These are phyloP conservation scores for Kwoniella shivajii DNA, from an alignment of 1,284 basidiomycete genomes.

Conservation along the genomic window DNA sequence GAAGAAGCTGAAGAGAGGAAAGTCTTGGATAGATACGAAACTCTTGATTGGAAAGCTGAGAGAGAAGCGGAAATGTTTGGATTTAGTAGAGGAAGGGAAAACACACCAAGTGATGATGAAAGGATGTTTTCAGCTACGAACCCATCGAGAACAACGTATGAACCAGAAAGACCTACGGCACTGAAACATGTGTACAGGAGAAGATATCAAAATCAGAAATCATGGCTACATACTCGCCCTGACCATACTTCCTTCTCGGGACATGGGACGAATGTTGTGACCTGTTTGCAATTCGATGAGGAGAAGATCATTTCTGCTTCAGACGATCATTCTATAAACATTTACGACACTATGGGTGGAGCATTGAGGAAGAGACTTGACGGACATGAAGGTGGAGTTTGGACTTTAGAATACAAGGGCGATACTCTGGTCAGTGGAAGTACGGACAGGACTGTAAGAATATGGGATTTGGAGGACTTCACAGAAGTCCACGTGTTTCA, in stretches of 20 bases:
- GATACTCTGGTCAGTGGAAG: conserved; percentile 89
- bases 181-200: conserved; percentile 50
- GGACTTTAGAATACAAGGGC: conserved; percentile 74
- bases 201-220: conserved; percentile 63
- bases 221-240: conserved; percentile 53
- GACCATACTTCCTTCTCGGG: conserved; percentile 77
- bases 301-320: conserved; percentile 87
- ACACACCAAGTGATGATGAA: conserved; percentile 41
- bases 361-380: conserved; percentile 70
- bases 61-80: conserved; percentile 7
- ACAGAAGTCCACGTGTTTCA: conserved; percentile 86
- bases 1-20: conserved; percentile 50
- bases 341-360: conserved; percentile 82
- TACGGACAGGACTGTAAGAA: conserved; percentile 89
- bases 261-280: conserved; percentile 86
- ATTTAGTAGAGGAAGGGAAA: conserved; percentile 14
- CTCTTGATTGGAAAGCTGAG: conserved; percentile 31
- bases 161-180: conserved; percentile 32
- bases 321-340: conserved; percentile 76
- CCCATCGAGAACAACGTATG: not conserved
- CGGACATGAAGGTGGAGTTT: conserved; percentile 93
- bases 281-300: conserved; percentile 88
- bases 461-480: conserved; percentile 83
- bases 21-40: conserved; percentile 39
- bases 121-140: conserved; percentile 22